A percentile compares a stretch with the other conserved stretches of the same genome.
phyloP scores from a whole-genome alignment of 2,329 filamentous ascomycete genomes.

The Eutypella sp. region DNA sequence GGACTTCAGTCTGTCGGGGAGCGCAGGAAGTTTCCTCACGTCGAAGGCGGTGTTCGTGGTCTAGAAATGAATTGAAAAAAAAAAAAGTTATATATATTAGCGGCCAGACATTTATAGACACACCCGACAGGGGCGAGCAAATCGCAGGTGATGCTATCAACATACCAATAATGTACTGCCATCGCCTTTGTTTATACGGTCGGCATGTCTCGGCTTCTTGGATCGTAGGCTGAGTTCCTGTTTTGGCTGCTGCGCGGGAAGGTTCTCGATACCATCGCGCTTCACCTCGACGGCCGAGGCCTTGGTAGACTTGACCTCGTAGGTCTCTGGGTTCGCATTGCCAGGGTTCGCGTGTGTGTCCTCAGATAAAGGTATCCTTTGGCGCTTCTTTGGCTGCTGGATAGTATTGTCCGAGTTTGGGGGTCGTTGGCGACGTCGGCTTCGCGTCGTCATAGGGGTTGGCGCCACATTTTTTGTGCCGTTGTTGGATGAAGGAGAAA shows the following conservation, averaged over 20 bases:
- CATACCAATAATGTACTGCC: slow-evolving; percentile 61
- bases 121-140: too few relatives aligned
- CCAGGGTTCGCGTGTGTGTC: slow-evolving; percentile 51
- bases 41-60: slow-evolving; percentile 80
- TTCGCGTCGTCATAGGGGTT: slow-evolving; percentile 52
- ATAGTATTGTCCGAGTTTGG: slow-evolving; percentile 48
- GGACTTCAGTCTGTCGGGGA: slow-evolving; percentile 71
- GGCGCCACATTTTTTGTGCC: slow-evolving; percentile 32
- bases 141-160: too few relatives aligned
- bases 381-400: slow-evolving; percentile 60
- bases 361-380: slow-evolving; percentile 53
- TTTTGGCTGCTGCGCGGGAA: slow-evolving; percentile 26
- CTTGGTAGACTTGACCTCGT: slow-evolving; percentile 52
- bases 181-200: slow-evolving; percentile 62
- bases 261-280: slow-evolving; percentile 43
- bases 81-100: too few relatives aligned
- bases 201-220: slow-evolving; percentile 58
- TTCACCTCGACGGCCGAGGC: slow-evolving; percentile 39
- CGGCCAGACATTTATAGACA: slow-evolving; percentile 2
- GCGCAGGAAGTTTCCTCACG: slow-evolving; percentile 76
- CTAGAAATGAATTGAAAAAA: slow-evolving; percentile 45
- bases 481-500: slow-evolving; percentile 49
- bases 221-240: slow-evolving; percentile 56
- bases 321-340: slow-evolving; percentile 48
- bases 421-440: slow-evolving; percentile 58